Percentiles rank a stretch among this genome's conserved stretches.
Evolutionary conservation across 345 rosid species (phyloP).

Genomic region (Rhodamnia rubescens): DNA sequence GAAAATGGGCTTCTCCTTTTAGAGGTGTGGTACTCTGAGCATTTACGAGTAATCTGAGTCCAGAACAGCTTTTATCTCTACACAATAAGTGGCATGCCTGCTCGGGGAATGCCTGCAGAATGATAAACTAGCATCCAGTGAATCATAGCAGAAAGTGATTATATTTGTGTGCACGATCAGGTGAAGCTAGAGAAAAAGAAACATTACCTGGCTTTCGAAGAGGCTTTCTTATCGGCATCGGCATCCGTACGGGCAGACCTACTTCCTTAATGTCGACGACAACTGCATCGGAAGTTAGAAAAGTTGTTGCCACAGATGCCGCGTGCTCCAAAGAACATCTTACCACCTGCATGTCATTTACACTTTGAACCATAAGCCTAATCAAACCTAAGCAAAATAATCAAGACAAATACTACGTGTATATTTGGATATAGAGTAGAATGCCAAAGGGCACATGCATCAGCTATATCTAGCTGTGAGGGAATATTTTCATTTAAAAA

Average conservation of each 20-base stretch:
- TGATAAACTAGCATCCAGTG: neutral
- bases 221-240: slow-evolving; percentile 35
- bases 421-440: neutral
- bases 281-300: slow-evolving; percentile 70
- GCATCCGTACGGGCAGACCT: slow-evolving; percentile 10
- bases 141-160: neutral
- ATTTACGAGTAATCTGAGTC: neutral
- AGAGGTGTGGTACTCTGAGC: neutral
- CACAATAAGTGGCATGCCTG: neutral
- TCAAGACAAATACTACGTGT: neutral
- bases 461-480: neutral
- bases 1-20: neutral
- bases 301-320: slow-evolving; percentile 77
- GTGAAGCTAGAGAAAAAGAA: neutral
- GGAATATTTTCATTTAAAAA: neutral
- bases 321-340: slow-evolving; percentile 93
- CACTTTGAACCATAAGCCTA: neutral
- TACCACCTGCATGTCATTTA: slow-evolving; percentile 45
- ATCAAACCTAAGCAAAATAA: neutral
- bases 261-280: slow-evolving; percentile 60
- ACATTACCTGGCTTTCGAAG: slow-evolving; percentile 19
- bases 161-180: neutral
- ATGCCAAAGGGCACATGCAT: neutral
- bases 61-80: neutral
- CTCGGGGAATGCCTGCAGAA: neutral